These are phyloP conservation scores for Phaffia tasmanica DNA, from an alignment of 768 basidiomycete species.

Conservation along the genomic window DNA sequence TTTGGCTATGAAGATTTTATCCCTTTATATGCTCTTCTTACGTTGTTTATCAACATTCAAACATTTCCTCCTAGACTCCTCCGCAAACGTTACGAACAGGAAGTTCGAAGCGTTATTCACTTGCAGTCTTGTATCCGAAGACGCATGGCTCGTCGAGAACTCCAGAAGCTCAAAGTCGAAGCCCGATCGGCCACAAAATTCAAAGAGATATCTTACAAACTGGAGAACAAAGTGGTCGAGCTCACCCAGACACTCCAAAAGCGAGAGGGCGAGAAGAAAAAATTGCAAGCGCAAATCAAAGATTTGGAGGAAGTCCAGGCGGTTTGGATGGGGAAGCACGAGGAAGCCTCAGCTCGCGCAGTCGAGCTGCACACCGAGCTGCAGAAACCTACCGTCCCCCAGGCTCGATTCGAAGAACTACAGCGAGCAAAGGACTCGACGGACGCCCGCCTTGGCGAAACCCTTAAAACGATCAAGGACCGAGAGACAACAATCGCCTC, in stretches of 20 bases:
- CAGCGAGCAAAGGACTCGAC: conserved; percentile 63
- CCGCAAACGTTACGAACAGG: conserved; percentile 29
- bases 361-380: conserved; percentile 63
- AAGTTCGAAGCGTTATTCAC: conserved; percentile 58
- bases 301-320: conserved; percentile 76
- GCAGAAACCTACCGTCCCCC: conserved; percentile 57
- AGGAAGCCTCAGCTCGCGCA: conserved; percentile 65
- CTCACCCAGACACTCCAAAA: conserved; percentile 87
- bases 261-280: conserved; percentile 82
- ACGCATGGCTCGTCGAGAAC: conserved; percentile 70
- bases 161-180: conserved; percentile 72
- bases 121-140: conserved; percentile 88
- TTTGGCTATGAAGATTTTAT: conserved; percentile 48
- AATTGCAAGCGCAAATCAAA: conserved; percentile 59
- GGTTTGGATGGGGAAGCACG: conserved; percentile 73
- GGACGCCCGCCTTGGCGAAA: conserved; percentile 70
- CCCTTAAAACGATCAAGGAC: conserved; percentile 57
- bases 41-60: conserved; percentile 5
- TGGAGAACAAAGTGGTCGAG: conserved; percentile 99
- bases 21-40: conserved; percentile 32
- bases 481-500: conserved; percentile 75
- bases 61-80: conserved; percentile 25
- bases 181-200: conserved; percentile 95
- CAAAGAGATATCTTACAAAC: conserved; percentile 93
- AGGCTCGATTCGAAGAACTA: conserved; percentile 61